Evolutionary conservation across 139 green algal genomes (phyloP).

Genomic region (Picochlorum sp.): DNA sequence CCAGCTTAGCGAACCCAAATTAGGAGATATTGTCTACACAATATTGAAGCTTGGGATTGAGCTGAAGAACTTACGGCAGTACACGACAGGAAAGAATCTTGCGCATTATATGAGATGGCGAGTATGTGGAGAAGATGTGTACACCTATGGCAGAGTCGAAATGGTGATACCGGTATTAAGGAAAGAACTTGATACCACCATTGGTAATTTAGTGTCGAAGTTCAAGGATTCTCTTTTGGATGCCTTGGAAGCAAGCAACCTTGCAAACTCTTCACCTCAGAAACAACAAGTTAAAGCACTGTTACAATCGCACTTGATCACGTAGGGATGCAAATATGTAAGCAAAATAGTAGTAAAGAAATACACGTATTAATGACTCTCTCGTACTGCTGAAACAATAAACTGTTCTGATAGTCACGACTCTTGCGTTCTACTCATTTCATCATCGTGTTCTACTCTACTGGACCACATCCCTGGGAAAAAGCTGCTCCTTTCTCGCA

Average conservation of each 20-base stretch:
- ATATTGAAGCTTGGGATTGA: background rate
- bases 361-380: no score
- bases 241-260: background rate
- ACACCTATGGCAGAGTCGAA: background rate
- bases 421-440: no score
- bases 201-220: background rate
- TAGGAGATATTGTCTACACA: slow-evolving; percentile 11
- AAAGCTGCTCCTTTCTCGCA: slow-evolving; percentile 5
- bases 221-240: background rate
- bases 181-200: background rate
- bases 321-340: no score
- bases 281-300: no score
- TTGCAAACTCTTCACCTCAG: no score
- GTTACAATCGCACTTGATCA: no score
- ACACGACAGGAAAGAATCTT: background rate
- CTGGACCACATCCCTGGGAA: slow-evolving; percentile 3
- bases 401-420: no score
- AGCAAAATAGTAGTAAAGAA: no score
- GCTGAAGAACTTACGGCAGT: background rate
- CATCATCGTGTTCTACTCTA: background rate
- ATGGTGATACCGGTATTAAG: background rate
- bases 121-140: slow-evolving; percentile 2
- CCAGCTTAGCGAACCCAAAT: slow-evolving; percentile 6
- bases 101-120: slow-evolving; percentile 13
- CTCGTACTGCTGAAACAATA: no score